These are phyloP conservation scores for Heliosperma pusillum DNA, from an alignment of 148 eudicot genomes.

Conservation along the genomic window DNA sequence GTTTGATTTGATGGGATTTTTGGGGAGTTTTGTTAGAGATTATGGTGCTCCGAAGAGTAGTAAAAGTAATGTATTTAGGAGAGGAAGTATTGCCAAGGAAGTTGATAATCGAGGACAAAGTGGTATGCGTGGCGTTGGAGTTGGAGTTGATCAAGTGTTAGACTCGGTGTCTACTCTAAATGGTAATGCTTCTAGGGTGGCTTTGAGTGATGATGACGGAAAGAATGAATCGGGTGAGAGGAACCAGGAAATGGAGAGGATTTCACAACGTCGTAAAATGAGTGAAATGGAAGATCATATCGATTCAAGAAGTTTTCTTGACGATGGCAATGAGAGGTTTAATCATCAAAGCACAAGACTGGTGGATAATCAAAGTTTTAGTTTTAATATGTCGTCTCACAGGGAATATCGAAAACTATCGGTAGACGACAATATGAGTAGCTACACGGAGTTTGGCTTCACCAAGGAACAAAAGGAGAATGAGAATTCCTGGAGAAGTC, in stretches of 20 bases:
- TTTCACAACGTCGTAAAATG: constrained; percentile 24
- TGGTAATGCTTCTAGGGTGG: constrained; percentile 14
- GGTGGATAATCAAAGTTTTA: constrained; percentile 28
- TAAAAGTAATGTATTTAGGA: constrained; percentile 39
- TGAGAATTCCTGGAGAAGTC: constrained; percentile 30
- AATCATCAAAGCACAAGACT: constrained; percentile 24
- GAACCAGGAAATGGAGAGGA: constrained; percentile 25
- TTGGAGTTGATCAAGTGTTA: constrained; percentile 26
- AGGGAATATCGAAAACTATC: constrained; percentile 36
- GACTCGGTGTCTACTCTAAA: constrained; percentile 20
- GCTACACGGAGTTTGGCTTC: constrained; percentile 33
- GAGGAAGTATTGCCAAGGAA: constrained; percentile 29
- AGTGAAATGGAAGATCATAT: constrained; percentile 26
- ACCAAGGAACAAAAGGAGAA: constrained; percentile 28
- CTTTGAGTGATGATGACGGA: constrained; percentile 17
- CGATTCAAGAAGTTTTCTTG: constrained; percentile 24
- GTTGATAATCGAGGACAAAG: constrained; percentile 22
- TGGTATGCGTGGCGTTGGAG: constrained; percentile 24
- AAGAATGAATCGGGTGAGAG: constrained; percentile 17
- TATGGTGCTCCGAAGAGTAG: constrained; percentile 31
- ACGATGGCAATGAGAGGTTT: constrained; percentile 30
- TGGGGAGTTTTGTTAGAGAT: constrained; percentile 34
- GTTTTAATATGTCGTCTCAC: constrained; percentile 29
- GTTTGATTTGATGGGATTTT: constrained; percentile 42
- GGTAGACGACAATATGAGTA: constrained; percentile 30